phyloP scores from a whole-genome alignment of 108 stramenopile species.

The Nitzschia putrida region DNA sequence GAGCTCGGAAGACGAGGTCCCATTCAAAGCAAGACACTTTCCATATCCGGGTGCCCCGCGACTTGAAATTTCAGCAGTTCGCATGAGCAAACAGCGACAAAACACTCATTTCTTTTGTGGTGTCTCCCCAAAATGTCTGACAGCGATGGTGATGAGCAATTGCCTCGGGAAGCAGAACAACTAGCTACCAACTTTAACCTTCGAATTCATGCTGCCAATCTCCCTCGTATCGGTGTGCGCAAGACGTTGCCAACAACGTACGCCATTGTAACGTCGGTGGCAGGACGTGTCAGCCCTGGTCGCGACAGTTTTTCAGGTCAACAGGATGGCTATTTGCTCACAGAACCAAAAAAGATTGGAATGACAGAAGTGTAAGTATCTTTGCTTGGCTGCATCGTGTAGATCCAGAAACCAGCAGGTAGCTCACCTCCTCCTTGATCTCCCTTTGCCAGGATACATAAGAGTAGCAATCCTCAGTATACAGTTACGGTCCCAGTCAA shows the following conservation, averaged over 20 bases:
- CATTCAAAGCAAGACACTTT: too few relatives aligned
- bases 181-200: slow-evolving; percentile 10
- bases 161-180: neutral
- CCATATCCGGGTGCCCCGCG: too few relatives aligned
- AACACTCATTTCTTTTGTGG: too few relatives aligned
- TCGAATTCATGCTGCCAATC: slow-evolving; percentile 27
- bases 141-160: neutral
- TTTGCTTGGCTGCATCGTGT: neutral
- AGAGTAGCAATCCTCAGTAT: slow-evolving; percentile 49
- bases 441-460: slow-evolving; percentile 11
- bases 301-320: neutral
- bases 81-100: too few relatives aligned
- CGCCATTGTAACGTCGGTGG: slow-evolving; percentile 25
- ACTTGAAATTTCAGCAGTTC: too few relatives aligned
- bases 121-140: neutral
- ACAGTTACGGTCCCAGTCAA: slow-evolving; percentile 48
- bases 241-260: slow-evolving; percentile 22
- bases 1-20: too few relatives aligned
- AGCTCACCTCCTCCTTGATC: neutral
- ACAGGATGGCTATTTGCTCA: neutral
- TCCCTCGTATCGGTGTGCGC: slow-evolving; percentile 27
- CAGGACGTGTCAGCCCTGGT: neutral
- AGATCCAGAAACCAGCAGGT: neutral
- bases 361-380: slow-evolving; percentile 14
- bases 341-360: neutral